These are phyloP conservation scores for Penicillium sp. DNA, from an alignment of 2,329 filamentous ascomycete species.

Conservation along the genomic window DNA sequence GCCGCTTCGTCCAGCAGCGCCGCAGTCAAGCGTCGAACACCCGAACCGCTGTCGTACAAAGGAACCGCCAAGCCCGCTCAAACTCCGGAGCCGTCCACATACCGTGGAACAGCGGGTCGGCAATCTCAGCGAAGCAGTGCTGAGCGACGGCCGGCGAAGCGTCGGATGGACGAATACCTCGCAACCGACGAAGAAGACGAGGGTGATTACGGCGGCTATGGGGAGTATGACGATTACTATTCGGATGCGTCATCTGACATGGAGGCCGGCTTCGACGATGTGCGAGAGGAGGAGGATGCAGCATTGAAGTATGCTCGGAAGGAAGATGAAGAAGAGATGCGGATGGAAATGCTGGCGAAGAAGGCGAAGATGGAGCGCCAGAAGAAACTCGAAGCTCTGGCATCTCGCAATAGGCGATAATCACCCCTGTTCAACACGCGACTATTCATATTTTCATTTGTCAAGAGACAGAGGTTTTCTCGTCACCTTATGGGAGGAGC, in stretches of 20 bases:
- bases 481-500: slow-evolving; percentile 12
- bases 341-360: slow-evolving; percentile 40
- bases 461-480: slow-evolving; percentile 11
- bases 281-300: slow-evolving; percentile 41
- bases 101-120: slow-evolving; percentile 40
- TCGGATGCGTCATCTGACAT: slow-evolving; percentile 46
- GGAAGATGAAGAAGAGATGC: slow-evolving; percentile 45
- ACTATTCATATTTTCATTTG: slow-evolving; percentile 10
- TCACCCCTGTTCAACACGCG: slow-evolving; percentile 4
- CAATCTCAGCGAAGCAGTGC: slow-evolving; percentile 22
- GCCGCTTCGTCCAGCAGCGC: slow-evolving; percentile 17
- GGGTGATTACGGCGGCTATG: slow-evolving; percentile 29
- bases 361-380: slow-evolving; percentile 43
- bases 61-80: slow-evolving; percentile 33
- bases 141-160: slow-evolving; percentile 26
- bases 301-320: slow-evolving; percentile 38
- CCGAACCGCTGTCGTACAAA: slow-evolving; percentile 32
- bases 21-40: slow-evolving; percentile 27
- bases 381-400: slow-evolving; percentile 37
- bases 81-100: slow-evolving; percentile 23
- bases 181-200: slow-evolving; percentile 46
- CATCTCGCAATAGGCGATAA: slow-evolving; percentile 29
- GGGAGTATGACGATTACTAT: slow-evolving; percentile 38
- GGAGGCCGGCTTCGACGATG: slow-evolving; percentile 45
- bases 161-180: slow-evolving; percentile 39